phyloP scores from a whole-genome alignment of 306 rosid species.

The Trifolium pratense region DNA sequence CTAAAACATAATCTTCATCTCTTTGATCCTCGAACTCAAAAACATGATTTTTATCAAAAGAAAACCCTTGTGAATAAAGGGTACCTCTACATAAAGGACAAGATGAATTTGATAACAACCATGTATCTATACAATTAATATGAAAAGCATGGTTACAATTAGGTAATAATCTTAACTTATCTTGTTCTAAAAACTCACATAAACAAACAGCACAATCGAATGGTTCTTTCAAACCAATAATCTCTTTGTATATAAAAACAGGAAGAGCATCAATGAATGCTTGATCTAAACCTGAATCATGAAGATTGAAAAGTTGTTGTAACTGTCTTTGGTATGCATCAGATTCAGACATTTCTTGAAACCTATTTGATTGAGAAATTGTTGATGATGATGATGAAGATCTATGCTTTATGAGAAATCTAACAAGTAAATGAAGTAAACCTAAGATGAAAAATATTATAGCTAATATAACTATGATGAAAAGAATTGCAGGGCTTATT shows the following conservation, averaged over 20 bases:
- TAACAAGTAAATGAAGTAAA: conserved; percentile 79
- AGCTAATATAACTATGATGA: conserved; percentile 79
- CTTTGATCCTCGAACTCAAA: conserved; percentile 61
- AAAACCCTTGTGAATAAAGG: conserved; percentile 63
- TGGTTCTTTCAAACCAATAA: conserved; percentile 75
- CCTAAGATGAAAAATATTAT: conserved; percentile 80
- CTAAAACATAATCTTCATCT: conserved; percentile 62
- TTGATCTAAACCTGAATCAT: conserved; percentile 93
- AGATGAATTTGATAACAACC: conserved; percentile 90
- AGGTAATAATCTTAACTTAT: conserved; percentile 82
- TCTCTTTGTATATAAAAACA: conserved; percentile 74
- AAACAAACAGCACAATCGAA: conserved; percentile 97
- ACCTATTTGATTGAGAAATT: conserved; percentile 65
- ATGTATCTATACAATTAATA: conserved; percentile 87
- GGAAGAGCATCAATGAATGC: conserved; percentile 94
- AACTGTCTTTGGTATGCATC: conserved; percentile 80
- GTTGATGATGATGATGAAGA: conserved; percentile 72
- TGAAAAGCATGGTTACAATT: conserved; percentile 92
- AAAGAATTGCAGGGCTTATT: conserved; percentile 77
- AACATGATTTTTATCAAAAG: conserved; percentile 63
- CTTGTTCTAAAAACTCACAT: conserved; percentile 82
- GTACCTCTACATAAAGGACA: conserved; percentile 95
- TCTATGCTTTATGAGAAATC: conserved; percentile 67
- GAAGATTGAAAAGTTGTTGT: conserved; percentile 95
- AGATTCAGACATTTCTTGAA: conserved; percentile 71